Percentiles rank a stretch among this genome's conserved stretches.
Conservation (phyloP, 768 basidiomycete genomes). For the Amylocystis lapponica region DNA sequence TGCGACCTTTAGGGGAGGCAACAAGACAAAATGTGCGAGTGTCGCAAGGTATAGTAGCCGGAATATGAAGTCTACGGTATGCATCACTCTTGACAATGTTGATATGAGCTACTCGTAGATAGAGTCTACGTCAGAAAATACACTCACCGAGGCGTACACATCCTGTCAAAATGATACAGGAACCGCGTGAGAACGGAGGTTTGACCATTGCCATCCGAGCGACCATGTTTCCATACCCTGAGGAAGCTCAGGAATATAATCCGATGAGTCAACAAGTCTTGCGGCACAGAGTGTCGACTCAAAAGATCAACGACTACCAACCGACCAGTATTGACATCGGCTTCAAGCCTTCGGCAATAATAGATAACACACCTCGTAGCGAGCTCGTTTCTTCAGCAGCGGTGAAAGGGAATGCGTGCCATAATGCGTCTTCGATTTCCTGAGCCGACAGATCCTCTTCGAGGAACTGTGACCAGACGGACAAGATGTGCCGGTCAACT, state of each 20-base stretch:
- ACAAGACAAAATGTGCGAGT: conserved; percentile 26
- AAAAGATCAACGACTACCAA: conserved; percentile 41
- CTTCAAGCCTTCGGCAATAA: background rate
- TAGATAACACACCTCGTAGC: conserved; percentile 16
- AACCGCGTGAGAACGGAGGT: conserved; percentile 5
- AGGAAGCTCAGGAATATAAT: conserved; percentile 34
- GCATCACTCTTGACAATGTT: conserved; percentile 30
- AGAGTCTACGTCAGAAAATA: background rate
- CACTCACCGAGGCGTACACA: conserved; percentile 42
- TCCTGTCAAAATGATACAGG: conserved; percentile 28
- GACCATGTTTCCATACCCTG: conserved; percentile 37
- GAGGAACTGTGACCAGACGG: conserved; percentile 40
- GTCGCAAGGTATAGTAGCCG: conserved; percentile 36
- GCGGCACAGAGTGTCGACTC: conserved; percentile 24
- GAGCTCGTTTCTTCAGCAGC: conserved; percentile 10
- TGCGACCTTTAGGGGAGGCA: background rate
- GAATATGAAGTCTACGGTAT: conserved; percentile 37
- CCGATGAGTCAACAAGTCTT: conserved; percentile 34
- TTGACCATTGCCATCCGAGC: background rate
- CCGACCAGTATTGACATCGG: background rate
- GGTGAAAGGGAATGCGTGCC: conserved; percentile 39
- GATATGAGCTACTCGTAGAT: too few species aligned
- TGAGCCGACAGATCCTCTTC: conserved; percentile 30
- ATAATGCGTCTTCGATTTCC: conserved; percentile 45
- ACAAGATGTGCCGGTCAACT: conserved; percentile 29